These are phyloP conservation scores for Penicillium janthinellum DNA, from an alignment of 2,329 filamentous ascomycete genomes.

Conservation along the genomic window DNA sequence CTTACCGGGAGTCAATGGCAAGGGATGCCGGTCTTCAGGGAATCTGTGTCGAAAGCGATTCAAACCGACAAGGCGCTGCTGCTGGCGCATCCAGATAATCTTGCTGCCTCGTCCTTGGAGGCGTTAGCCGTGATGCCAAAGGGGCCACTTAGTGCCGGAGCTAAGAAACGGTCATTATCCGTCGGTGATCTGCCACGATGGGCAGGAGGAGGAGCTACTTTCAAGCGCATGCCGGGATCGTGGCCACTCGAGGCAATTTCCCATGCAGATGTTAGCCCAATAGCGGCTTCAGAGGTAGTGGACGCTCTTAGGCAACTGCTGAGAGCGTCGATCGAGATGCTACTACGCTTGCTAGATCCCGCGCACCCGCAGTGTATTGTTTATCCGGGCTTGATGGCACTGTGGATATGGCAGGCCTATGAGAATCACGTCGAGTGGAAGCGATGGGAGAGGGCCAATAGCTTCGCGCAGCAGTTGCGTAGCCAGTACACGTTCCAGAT, in stretches of 20 bases:
- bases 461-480: slow-evolving; percentile 1
- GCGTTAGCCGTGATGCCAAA: background rate
- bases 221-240: background rate
- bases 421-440: background rate
- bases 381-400: background rate
- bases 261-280: background rate
- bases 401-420: background rate
- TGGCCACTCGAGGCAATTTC: background rate
- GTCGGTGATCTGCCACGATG: slow-evolving; percentile 1
- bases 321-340: background rate
- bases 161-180: background rate
- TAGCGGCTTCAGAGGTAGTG: background rate
- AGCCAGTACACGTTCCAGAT: background rate
- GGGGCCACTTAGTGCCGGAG: background rate
- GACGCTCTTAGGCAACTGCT: background rate
- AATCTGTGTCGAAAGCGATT: background rate
- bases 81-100: background rate
- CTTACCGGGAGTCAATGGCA: background rate
- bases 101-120: background rate
- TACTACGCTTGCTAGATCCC: background rate
- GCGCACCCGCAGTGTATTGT: background rate
- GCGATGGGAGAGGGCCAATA: slow-evolving; percentile 2
- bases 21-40: background rate
- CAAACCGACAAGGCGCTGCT: background rate
- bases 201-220: background rate